Evolutionary conservation across 768 basidiomycete genomes (phyloP), one percentile per base, ranked within the genome.

Genomic region (Leucocoprinus birnbaumii): DNA sequence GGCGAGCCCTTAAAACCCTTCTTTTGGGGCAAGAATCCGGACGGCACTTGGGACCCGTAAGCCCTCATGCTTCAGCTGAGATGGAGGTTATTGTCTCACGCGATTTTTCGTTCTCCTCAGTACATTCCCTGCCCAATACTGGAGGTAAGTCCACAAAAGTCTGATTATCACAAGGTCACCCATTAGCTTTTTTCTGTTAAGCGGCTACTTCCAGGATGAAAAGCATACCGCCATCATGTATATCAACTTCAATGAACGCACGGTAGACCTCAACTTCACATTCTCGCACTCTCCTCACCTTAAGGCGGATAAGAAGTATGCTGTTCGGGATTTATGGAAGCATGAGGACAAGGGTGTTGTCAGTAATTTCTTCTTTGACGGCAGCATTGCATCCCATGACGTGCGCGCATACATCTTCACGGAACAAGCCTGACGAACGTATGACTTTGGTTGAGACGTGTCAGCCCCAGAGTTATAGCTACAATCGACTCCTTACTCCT

Each of bases 21-120:
- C 71, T 71, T 79, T 56, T 83, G 79, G 80, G 82, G 81, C 10
- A 73, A 78, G 62, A 80, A 82, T 61, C 79, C 80, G 55, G 60
- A 78, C 57, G 22, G 58, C 31, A 68, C 66, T 37, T 65, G 64
- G 62, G 56, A 57, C 56, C 53, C 60, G 63, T 66, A 51, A 62
- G 66, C 56, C 34, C 25, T 24, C 13, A 34, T 27, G 35, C 34
- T n/a, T 9, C 37, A 4, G 48, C 21, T 18, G 4, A 35, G 11
- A n/a, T n/a, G n/a, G n/a, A n/a, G n/a, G 31, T 11, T 31, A 31
- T 11, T 31, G 31, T 31, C 31, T 31, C 22, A 22, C 51, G 74
- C 21, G 71, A 65, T 63, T 73, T 59, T 74, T 65, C 61, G 68
- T 67, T 37, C 71, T 67, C 53, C 71, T 73, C 53, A 66, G 62